Evolutionary conservation across 352 stramenopile species (phyloP).

Genomic region (Thalassiosira pacifica): DNA sequence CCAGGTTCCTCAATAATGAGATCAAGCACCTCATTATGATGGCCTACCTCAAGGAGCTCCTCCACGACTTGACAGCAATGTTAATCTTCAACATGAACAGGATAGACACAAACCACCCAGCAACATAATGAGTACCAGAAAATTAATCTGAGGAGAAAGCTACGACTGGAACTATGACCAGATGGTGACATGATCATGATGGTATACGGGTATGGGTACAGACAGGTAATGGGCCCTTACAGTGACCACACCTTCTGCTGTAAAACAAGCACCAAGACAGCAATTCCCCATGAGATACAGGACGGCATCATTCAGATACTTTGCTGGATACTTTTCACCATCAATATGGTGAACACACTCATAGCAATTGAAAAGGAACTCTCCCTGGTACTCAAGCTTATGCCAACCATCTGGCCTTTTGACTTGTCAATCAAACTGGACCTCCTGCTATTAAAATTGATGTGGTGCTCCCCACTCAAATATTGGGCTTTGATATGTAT

Average conservation of each 20-base stretch:
- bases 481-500: slow-evolving; percentile 12
- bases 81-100: background rate
- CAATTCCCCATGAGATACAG: background rate
- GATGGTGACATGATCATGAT: background rate
- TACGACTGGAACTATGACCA: slow-evolving; percentile 3
- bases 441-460: background rate
- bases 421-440: slow-evolving; percentile 13
- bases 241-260: slow-evolving; percentile 6
- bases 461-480: background rate
- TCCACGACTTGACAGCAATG: background rate
- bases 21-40: background rate
- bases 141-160: slow-evolving; percentile 1
- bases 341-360: background rate
- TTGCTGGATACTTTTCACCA: background rate
- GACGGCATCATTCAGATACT: background rate
- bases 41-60: background rate
- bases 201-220: background rate
- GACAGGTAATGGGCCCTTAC: background rate
- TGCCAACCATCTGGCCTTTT: background rate
- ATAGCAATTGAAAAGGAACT: background rate
- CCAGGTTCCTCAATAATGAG: background rate
- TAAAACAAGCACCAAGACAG: background rate
- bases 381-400: background rate
- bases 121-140: slow-evolving; percentile 5
- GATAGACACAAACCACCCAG: background rate